Evolutionary conservation across 768 basidiomycete genomes (phyloP).

Genomic region (Pleurotus platypus): DNA sequence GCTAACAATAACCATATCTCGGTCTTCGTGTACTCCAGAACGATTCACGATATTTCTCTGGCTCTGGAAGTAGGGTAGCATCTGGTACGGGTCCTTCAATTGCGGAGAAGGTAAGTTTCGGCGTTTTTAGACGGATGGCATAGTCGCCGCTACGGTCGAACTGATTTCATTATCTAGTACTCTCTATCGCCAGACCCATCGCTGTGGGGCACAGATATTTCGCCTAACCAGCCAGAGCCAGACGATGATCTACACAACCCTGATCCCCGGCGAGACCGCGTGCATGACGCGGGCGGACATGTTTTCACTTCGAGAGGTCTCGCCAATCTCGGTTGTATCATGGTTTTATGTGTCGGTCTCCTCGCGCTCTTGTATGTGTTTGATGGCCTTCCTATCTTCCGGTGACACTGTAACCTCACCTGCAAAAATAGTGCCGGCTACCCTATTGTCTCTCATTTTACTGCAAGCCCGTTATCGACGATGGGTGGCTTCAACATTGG

Average conservation of each 20-base stretch:
- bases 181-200: slow-evolving; percentile 72
- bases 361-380: slow-evolving; percentile 54
- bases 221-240: slow-evolving; percentile 50
- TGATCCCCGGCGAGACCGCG: slow-evolving; percentile 59
- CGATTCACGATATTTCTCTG: slow-evolving; percentile 34
- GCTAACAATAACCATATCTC: not conserved
- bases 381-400: not conserved
- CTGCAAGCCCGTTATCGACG: slow-evolving; percentile 36
- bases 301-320: slow-evolving; percentile 70
- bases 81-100: slow-evolving; percentile 34
- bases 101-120: slow-evolving; percentile 50
- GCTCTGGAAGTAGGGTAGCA: slow-evolving; percentile 23
- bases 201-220: slow-evolving; percentile 68
- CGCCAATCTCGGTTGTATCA: slow-evolving; percentile 67
- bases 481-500: slow-evolving; percentile 70
- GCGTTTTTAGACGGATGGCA: slow-evolving; percentile 4
- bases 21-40: slow-evolving; percentile 20
- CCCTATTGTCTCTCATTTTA: slow-evolving; percentile 58
- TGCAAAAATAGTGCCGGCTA: slow-evolving; percentile 50
- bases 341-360: slow-evolving; percentile 49
- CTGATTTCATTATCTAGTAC: slow-evolving; percentile 38
- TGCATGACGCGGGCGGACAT: slow-evolving; percentile 53
- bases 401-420: not conserved
- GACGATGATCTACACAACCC: slow-evolving; percentile 77
- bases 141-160: not conserved